phyloP scores from a whole-genome alignment of 2,329 filamentous ascomycete species.

The Colletotrichum sp. region DNA sequence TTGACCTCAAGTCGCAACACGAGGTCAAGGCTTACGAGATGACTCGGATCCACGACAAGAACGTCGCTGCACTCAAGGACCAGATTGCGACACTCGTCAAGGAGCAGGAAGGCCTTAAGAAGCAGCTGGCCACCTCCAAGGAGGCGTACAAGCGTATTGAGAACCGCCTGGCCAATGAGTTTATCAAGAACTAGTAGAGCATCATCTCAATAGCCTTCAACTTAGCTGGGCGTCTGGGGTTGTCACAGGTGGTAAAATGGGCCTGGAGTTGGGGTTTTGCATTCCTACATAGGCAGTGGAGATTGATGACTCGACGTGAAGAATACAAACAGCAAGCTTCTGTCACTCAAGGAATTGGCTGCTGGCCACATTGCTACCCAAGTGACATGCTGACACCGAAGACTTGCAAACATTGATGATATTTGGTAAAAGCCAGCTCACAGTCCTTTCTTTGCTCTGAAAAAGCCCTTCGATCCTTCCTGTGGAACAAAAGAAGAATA shows the following conservation, averaged over 20 bases:
- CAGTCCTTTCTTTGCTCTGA: neutral
- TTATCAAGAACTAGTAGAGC: neutral
- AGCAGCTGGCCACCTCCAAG: neutral
- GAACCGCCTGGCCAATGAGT: neutral
- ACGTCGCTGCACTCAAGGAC: rapidly evolving
- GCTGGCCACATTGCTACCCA: neutral
- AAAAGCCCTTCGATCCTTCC: neutral
- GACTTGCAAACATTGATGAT: neutral
- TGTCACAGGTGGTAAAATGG: neutral
- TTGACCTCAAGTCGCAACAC: neutral
- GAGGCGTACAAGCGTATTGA: neutral
- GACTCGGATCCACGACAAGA: neutral
- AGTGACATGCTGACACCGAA: neutral
- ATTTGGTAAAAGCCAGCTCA: neutral
- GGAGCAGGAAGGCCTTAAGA: neutral
- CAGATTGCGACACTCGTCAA: neutral
- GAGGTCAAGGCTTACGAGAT: neutral
- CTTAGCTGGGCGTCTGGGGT: neutral
- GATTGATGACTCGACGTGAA: rapidly evolving
- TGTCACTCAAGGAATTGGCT: neutral
- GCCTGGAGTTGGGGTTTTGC: neutral
- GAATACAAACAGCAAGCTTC: neutral
- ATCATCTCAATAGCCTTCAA: too few species aligned
- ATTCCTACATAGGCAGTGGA: neutral
- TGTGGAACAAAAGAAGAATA: neutral